Base-by-base conservation (phyloP, 257 asterid genomes). In the Nicotiana benthamiana region DNA sequence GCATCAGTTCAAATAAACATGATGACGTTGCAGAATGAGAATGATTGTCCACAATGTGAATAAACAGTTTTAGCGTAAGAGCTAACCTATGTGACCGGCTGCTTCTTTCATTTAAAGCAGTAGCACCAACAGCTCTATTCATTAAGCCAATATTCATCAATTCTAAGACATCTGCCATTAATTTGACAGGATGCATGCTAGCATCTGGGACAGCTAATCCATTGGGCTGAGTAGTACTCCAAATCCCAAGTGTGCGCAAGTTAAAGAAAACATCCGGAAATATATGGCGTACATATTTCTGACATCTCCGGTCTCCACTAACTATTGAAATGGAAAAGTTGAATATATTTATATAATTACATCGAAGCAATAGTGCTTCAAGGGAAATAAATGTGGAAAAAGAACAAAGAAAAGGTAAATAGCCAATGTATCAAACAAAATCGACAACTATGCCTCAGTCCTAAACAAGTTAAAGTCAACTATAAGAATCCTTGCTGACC, bases 171-270 rank as follows among this genome's bases (percentile, higher is more conserved):
- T 95, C 95, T 56, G 89, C 24, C 9, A 94, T 93, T 80, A 98
- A 93, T 57, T 86, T 90, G 79, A 95, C 99, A 28, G 94, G 87
- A 81, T 95, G 93, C 97, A 93, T 89, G 88, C 93, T 95, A 81
- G 99, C 99, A 90, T 93, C 97, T 40, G 99, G 99, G 80, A 95
- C 98, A 77, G 97, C 93, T 83, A 95, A 85, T 77, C 98, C 99
- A 81, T 95, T 95, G n/a, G 98, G 98, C 84, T 92, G 99, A 77
- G 98, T 79, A 72, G 89, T 87, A 86, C 84, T 92, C 96, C 96
- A 93, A 84, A 95, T 95, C 93, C 98, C 99, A 62, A 95, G 97
- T 82, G 99, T 95, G 85, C 70, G 97, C 86, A 87, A 90, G 98
- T 95, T 83, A 95, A 93, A 70, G 94, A 72, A 90, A 86, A 84